Percentiles rank a stretch among this genome's conserved stretches.
Evolutionary conservation across 768 basidiomycete genomes (phyloP).

Genomic region (Lactifluus echinatus): DNA sequence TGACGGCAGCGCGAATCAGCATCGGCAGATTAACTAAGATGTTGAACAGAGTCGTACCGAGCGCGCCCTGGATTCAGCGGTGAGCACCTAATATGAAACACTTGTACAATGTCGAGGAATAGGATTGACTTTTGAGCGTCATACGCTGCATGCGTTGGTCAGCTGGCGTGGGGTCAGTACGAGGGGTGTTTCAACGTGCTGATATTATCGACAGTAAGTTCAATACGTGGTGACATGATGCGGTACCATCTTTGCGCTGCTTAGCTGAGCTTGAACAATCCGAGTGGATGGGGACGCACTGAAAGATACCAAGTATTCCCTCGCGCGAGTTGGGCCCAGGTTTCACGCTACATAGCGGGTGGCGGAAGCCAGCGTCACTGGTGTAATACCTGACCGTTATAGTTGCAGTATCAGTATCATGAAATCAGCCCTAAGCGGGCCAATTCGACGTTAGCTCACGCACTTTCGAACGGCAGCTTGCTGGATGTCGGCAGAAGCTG

Average conservation of each 20-base stretch:
- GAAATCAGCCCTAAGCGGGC: background rate
- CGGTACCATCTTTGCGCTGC: background rate
- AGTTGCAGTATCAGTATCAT: background rate
- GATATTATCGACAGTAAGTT: background rate
- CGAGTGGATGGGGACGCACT: constrained; percentile 31
- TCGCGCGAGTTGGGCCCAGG: constrained; percentile 45
- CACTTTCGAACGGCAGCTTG: background rate
- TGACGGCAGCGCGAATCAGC: background rate
- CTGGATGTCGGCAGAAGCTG: constrained; percentile 4
- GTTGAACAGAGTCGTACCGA: constrained; percentile 38
- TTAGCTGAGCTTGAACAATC: background rate
- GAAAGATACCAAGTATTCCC: constrained; percentile 47
- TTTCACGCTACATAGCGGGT: constrained; percentile 46
- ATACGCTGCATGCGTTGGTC: constrained; percentile 33
- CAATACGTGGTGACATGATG: background rate
- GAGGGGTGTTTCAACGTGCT: background rate
- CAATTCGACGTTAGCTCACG: background rate
- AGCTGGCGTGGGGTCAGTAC: background rate
- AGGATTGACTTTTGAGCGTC: constrained; percentile 35
- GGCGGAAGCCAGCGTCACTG: constrained; percentile 46
- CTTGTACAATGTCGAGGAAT: constrained; percentile 45
- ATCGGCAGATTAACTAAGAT: background rate
- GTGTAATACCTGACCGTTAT: constrained; percentile 38
- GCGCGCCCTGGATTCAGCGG: constrained; percentile 38
- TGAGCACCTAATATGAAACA: constrained; percentile 43